Evolutionary conservation across 2,329 filamentous ascomycete species (phyloP).

Genomic region (Aspergillus melleus): DNA sequence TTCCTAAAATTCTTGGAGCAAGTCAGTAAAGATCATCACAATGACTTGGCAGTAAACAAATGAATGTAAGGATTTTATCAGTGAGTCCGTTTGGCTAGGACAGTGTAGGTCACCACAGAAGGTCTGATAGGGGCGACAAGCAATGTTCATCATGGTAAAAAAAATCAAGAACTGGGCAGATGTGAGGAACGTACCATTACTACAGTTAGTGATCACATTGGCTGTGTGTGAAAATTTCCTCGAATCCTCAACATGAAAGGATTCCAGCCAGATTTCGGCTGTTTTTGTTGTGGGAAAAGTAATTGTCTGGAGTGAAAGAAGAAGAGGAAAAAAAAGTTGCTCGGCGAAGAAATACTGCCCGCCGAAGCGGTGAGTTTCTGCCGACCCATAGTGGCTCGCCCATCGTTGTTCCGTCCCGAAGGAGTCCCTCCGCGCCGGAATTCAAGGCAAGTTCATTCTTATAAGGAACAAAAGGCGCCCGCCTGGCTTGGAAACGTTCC

Average conservation of each 20-base stretch:
- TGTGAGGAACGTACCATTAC: slow-evolving; percentile 18
- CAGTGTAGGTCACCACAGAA: slow-evolving; percentile 60
- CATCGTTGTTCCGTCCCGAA: slow-evolving; percentile 7
- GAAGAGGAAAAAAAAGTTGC: slow-evolving; percentile 21
- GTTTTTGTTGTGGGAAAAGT: slow-evolving; percentile 13
- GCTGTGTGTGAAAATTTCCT: not conserved
- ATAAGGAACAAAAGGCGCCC: not conserved
- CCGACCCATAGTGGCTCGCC: not conserved
- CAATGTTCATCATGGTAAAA: slow-evolving; percentile 55
- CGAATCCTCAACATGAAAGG: slow-evolving; percentile 4
- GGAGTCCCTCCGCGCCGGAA: slow-evolving; percentile 11
- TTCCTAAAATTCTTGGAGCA: not conserved
- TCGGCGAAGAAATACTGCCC: slow-evolving; percentile 1
- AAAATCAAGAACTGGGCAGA: slow-evolving; percentile 6
- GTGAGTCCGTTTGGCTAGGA: slow-evolving; percentile 63
- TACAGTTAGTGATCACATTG: not conserved
- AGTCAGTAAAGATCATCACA: not conserved
- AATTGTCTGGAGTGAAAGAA: slow-evolving; percentile 10
- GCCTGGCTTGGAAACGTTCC: not conserved
- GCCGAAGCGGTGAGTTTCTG: slow-evolving; percentile 7
- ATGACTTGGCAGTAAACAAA: slow-evolving; percentile 1
- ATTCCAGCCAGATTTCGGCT: not conserved
- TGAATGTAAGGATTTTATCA: slow-evolving; percentile 32
- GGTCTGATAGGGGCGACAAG: slow-evolving; percentile 65
- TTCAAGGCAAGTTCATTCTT: slow-evolving; percentile 4